phyloP scores from a whole-genome alignment of 768 basidiomycete species.

The Basidioascus undulatus region DNA sequence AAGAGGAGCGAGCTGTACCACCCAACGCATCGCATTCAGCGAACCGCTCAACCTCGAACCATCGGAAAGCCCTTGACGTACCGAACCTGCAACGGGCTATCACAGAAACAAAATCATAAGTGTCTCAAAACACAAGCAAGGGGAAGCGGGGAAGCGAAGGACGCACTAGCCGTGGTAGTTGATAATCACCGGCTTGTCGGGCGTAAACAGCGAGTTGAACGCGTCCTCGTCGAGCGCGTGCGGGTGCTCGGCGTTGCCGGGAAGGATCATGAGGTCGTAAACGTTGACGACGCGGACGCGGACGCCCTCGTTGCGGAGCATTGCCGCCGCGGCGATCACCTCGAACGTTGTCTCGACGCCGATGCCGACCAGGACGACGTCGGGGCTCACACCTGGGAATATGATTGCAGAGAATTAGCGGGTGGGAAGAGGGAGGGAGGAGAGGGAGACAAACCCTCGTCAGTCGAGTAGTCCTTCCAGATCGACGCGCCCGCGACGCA shows the following conservation, averaged over 20 bases:
- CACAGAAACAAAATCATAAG: background rate
- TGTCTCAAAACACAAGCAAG: slow-evolving; percentile 3
- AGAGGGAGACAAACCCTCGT: slow-evolving; percentile 28
- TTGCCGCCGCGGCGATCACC: slow-evolving; percentile 58
- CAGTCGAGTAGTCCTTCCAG: slow-evolving; percentile 60
- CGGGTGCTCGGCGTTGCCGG: slow-evolving; percentile 42
- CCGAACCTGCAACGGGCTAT: slow-evolving; percentile 39
- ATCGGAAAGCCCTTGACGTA: slow-evolving; percentile 34
- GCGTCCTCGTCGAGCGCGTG: slow-evolving; percentile 38
- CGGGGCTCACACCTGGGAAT: slow-evolving; percentile 17
- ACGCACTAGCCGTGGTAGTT: slow-evolving; percentile 58
- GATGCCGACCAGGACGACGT: slow-evolving; percentile 52
- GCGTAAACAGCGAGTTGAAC: slow-evolving; percentile 49
- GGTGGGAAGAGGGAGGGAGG: too few species aligned
- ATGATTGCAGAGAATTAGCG: background rate
- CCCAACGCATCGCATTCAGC: slow-evolving; percentile 29
- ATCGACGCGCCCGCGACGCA: slow-evolving; percentile 68
- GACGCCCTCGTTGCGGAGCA: slow-evolving; percentile 45
- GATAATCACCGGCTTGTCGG: slow-evolving; percentile 41
- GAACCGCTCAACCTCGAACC: slow-evolving; percentile 38
- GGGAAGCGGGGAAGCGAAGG: slow-evolving; percentile 16
- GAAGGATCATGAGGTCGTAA: slow-evolving; percentile 55
- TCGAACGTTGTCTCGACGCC: slow-evolving; percentile 73
- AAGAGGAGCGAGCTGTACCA: slow-evolving; percentile 12
- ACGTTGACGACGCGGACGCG: slow-evolving; percentile 73